Evolutionary conservation across 2,329 filamentous ascomycete genomes (phyloP).

Genomic region (Ilyonectria robusta): DNA sequence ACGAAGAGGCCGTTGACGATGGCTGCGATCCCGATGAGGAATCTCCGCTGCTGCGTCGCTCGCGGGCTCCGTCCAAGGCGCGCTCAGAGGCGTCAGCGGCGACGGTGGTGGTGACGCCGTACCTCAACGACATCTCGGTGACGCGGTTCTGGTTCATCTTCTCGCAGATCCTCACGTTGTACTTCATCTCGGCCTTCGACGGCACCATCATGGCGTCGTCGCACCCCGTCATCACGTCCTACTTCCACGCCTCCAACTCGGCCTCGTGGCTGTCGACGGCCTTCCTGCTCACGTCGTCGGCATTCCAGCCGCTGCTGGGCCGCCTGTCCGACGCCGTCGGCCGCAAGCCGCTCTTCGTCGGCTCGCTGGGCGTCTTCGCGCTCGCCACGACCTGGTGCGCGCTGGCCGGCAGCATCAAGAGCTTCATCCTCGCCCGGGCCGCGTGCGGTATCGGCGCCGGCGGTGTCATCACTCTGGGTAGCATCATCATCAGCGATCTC

Average conservation of each 20-base stretch:
- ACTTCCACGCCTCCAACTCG: constrained; percentile 83
- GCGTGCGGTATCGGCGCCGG: constrained; percentile 82
- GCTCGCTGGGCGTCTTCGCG: constrained; percentile 73
- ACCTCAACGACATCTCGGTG: constrained; percentile 62
- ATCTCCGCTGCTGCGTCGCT: constrained; percentile 45
- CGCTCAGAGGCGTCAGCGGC: constrained; percentile 32
- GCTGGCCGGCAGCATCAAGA: constrained; percentile 75
- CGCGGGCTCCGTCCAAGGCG: constrained; percentile 34
- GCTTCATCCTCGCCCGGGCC: constrained; percentile 79
- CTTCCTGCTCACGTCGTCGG: constrained; percentile 82
- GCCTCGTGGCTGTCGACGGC: constrained; percentile 88
- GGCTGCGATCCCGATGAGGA: constrained; percentile 39
- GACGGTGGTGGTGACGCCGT: constrained; percentile 46
- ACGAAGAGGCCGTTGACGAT: constrained; percentile 32
- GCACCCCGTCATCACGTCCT: constrained; percentile 85
- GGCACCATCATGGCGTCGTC: constrained; percentile 85
- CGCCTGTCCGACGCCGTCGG: constrained; percentile 82
- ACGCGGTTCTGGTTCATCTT: constrained; percentile 76
- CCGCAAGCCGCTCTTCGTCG: constrained; percentile 76
- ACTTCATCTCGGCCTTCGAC: constrained; percentile 78
- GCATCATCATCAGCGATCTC: constrained; percentile 80
- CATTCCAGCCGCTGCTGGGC: constrained; percentile 82
- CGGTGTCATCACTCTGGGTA: constrained; percentile 77
- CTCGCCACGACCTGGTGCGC: constrained; percentile 79
- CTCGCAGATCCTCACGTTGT: constrained; percentile 68